Base-by-base conservation (phyloP, 169 alveolate species). In the Eimeria necatrix region DNA sequence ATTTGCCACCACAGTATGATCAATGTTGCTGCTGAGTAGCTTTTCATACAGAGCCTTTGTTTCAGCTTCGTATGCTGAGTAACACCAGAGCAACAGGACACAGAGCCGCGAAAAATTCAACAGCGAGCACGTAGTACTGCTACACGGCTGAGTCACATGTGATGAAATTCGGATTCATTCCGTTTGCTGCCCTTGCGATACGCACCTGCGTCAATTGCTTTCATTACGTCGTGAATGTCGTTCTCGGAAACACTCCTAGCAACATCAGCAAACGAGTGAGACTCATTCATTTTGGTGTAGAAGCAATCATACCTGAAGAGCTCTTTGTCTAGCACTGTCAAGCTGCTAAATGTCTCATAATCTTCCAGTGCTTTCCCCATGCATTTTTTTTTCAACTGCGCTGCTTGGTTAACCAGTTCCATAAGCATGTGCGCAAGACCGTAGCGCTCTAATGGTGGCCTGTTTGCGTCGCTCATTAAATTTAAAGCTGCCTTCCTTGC, bases 261-360 rank as follows among this genome's bases (percentile, higher is more conserved):
- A 10, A 53, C 90, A 20, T 81, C 90, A 4, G 90, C 48, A 26
- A 81, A 53, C n/a, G 90, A 41, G 53, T 51, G 20, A 8, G 90
- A 52, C 22, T 81, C 90, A n/a, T 12, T 20, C 73, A 81, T 81
- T 24, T 53, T 16, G 73, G 7, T 49, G 90, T 81, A 81, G 90
- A n/a, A 81, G 90, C 90, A 81, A 20, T 81, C 90, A 60, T 81
- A 81, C 41, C 59, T 81, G 90, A 81, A 81, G 14, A 81, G 51
- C 48, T 81, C 90, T n/a, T 20, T 20, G 16, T 81, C 73, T 0
- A 81, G 73, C 49, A 81, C 53, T 2, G 73, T 22, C 16, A 0
- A 52, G 90, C 74, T 81, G n/a, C 74, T 81, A 52, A 81, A 81
- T 5, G 22, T 24, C 22, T 81, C 90, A 20, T 81, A 81, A 3